These are phyloP conservation scores for Aureobasidium sp. DNA, from an alignment of 2,329 filamentous ascomycete species.

Conservation along the genomic window DNA sequence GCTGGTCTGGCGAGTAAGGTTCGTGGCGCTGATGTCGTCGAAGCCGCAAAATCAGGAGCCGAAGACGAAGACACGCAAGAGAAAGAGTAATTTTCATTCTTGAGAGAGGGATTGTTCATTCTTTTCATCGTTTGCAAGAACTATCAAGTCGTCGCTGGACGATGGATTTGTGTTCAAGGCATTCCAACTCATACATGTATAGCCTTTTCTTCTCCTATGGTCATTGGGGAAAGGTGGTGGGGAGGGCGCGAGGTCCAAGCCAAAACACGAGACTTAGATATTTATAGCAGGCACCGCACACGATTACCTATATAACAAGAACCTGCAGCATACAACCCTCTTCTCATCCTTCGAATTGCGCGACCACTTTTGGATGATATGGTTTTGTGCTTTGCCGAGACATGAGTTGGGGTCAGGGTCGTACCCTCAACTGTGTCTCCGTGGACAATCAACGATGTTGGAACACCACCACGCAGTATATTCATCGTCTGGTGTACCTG, in stretches of 20 bases:
- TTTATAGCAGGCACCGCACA: not conserved
- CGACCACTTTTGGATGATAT: not conserved
- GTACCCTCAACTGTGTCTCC: not conserved
- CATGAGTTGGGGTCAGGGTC: not conserved
- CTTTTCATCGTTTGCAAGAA: not conserved
- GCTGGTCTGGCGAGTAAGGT: constrained; percentile 26
- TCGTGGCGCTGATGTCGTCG: not conserved
- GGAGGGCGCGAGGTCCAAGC: not conserved
- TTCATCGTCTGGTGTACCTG: not conserved
- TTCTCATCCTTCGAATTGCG: not conserved
- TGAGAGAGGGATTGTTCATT: not conserved
- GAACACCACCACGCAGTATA: not conserved
- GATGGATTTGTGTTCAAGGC: not conserved
- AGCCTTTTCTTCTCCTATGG: not conserved
- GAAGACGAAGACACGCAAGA: not conserved
- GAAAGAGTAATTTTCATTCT: not conserved
- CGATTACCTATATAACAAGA: not conserved
- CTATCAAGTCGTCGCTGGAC: not conserved
- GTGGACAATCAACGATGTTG: not conserved
- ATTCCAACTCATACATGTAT: not conserved
- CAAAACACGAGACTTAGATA: not conserved
- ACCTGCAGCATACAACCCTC: not conserved
- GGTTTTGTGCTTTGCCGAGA: not conserved
- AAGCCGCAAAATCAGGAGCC: not conserved
- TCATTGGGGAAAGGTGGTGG: not conserved